Evolutionary conservation across 371 early-diverging fungal species (phyloP), one percentile per base, ranked within the genome.

Genomic region (Mycotypha africana): DNA sequence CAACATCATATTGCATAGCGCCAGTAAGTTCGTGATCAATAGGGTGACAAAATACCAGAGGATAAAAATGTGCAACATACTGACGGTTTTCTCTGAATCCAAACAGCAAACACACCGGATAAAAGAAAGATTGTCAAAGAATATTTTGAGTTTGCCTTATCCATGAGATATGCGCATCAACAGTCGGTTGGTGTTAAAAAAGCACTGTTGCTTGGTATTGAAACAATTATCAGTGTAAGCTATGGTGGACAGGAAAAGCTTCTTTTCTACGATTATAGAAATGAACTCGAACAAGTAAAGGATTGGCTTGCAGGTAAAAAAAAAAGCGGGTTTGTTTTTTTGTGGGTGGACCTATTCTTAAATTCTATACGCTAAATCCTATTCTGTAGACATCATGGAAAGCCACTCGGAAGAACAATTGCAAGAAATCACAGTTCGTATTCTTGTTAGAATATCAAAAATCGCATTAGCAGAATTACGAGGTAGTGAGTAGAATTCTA

Each of bases 131-230:
- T 74, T 26, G 71, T 70, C 6, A 53, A 43, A 26, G 70, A 70
- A 47, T 74, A 67, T 39, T 70, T 70, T 43, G 71, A 70, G 14
- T 70, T 70, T 56, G 56, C 60, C 5, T 52, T 68, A 2, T 60
- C 69, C 1, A 45, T 74, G 47, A 53, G 69, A 39, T 70, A 58
- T 33, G 31, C 42, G n/a, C 45, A 51, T 24, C 34, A 53, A 19
- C 16, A 41, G 7, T 40, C 63, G n/a, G n/a, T 38, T 7, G 48
- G 45, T 3, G 49, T 58, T 17, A 57, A 42, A 8, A 66, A 51
- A n/a, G 61, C 70, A 2, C 21, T 68, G 16, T 38, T 74, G 19
- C 21, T 65, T 1, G 75, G 75, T 4, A 49, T 74, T 16, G 56
- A 65, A 8, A 61, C 54, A 15, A 64, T 70, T 35, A 23, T 68